A percentile compares a stretch with the other conserved stretches of the same genome.
These are phyloP conservation scores for Suillus subalutaceus DNA, from an alignment of 768 basidiomycete genomes.

Conservation along the genomic window DNA sequence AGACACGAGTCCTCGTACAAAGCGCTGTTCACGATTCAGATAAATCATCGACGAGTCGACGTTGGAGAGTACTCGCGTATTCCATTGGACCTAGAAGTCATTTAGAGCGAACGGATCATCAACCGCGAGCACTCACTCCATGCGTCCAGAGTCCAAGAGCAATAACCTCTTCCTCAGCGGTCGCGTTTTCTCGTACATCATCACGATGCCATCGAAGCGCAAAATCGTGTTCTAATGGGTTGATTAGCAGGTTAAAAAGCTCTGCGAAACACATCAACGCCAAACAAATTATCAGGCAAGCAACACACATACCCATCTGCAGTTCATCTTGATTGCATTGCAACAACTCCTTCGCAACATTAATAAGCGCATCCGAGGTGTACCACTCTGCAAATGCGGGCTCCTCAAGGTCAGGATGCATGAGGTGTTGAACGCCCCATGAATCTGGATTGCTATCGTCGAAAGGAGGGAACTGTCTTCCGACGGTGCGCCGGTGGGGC, in stretches of 20 bases:
- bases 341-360: conserved; percentile 48
- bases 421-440: conserved; percentile 82
- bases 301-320: conserved; percentile 64
- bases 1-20: conserved; percentile 71
- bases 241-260: conserved; percentile 75
- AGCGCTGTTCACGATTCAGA: conserved; percentile 46
- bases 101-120: neutral
- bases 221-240: conserved; percentile 65
- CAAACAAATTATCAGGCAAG: neutral
- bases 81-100: conserved; percentile 70
- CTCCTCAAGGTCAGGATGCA: conserved; percentile 74
- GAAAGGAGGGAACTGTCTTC: conserved; percentile 80
- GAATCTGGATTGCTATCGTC: conserved; percentile 61
- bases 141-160: conserved; percentile 63
- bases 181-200: conserved; percentile 63
- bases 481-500: conserved; percentile 70
- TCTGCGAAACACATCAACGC: conserved; percentile 43
- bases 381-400: conserved; percentile 69
- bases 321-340: conserved; percentile 59
- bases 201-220: conserved; percentile 83
- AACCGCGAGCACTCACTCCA: conserved; percentile 51
- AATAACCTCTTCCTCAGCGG: conserved; percentile 57
- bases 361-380: conserved; percentile 52
- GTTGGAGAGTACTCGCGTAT: conserved; percentile 54
- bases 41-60: neutral